phyloP scores from a whole-genome alignment of 495 filamentous ascomycete species.

The Aspergillus hancockii region DNA sequence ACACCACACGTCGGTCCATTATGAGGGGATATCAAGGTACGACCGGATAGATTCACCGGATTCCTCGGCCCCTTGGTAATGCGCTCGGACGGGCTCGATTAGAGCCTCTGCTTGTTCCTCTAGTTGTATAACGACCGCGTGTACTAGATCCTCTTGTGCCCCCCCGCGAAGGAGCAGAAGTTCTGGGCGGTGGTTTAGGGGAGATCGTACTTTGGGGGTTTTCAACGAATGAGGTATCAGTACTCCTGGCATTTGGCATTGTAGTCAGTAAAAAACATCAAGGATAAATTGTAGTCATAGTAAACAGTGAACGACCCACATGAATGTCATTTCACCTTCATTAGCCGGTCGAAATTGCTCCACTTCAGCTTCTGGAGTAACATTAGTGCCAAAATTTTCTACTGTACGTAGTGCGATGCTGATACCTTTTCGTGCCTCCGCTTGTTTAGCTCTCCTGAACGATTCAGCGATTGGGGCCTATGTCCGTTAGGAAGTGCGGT shows the following conservation, averaged over 20 bases:
- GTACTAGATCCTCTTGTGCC: conserved; percentile 27
- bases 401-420: neutral
- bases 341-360: conserved; percentile 30
- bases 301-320: conserved; percentile 55
- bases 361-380: conserved; percentile 32
- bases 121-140: conserved; percentile 43
- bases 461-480: conserved; percentile 70
- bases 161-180: conserved; percentile 49
- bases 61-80: conserved; percentile 42
- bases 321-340: conserved; percentile 80
- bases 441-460: conserved; percentile 67
- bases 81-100: conserved; percentile 42
- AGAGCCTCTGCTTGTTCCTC: conserved; percentile 41
- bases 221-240: conserved; percentile 91
- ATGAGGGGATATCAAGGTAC: neutral
- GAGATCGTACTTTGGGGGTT: conserved; percentile 68
- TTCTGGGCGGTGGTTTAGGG: conserved; percentile 65
- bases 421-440: conserved; percentile 47
- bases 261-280: neutral
- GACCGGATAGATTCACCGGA: conserved; percentile 26
- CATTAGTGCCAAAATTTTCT: conserved; percentile 14
- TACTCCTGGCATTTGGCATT: conserved; percentile 61
- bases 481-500: conserved; percentile 10
- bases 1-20: neutral
- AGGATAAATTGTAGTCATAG: neutral